Percentiles rank a stretch among this genome's conserved stretches.
phyloP scores from a whole-genome alignment of 768 basidiomycete genomes.

The Crepidotus variabilis region DNA sequence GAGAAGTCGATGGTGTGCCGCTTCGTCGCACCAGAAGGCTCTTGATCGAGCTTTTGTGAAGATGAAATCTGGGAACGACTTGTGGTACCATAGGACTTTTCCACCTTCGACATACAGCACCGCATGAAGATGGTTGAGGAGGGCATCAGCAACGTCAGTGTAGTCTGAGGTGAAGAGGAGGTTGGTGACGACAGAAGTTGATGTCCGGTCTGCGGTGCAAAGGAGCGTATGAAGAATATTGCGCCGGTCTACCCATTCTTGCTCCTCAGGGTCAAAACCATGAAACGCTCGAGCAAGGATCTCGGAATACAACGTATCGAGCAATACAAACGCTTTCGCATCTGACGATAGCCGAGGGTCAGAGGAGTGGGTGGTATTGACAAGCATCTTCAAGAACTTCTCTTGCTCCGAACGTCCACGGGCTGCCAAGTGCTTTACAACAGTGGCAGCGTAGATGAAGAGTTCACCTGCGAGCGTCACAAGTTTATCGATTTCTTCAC shows the following conservation, averaged over 20 bases:
- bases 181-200: constrained; percentile 14
- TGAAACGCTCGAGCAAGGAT: constrained; percentile 17
- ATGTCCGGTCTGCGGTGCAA: constrained; percentile 14
- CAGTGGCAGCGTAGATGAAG: constrained; percentile 5
- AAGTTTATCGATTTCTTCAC: not conserved
- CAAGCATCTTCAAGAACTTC: not conserved
- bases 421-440: not conserved
- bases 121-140: constrained; percentile 16
- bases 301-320: constrained; percentile 10
- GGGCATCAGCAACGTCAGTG: not conserved
- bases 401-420: not conserved
- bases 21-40: constrained; percentile 15
- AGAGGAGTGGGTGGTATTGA: not conserved
- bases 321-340: not conserved
- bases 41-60: constrained; percentile 6
- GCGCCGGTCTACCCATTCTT: constrained; percentile 9
- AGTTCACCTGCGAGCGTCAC: not conserved
- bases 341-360: not conserved
- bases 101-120: constrained; percentile 11
- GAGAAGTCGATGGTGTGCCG: constrained; percentile 15
- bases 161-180: constrained; percentile 6
- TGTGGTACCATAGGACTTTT: constrained; percentile 18
- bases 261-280: not conserved
- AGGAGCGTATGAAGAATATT: constrained; percentile 12
- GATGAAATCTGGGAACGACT: constrained; percentile 23